These are phyloP conservation scores for Zygosaccharomyces kombuchaensis DNA, from an alignment of 805 yeast genomes.

Conservation along the genomic window DNA sequence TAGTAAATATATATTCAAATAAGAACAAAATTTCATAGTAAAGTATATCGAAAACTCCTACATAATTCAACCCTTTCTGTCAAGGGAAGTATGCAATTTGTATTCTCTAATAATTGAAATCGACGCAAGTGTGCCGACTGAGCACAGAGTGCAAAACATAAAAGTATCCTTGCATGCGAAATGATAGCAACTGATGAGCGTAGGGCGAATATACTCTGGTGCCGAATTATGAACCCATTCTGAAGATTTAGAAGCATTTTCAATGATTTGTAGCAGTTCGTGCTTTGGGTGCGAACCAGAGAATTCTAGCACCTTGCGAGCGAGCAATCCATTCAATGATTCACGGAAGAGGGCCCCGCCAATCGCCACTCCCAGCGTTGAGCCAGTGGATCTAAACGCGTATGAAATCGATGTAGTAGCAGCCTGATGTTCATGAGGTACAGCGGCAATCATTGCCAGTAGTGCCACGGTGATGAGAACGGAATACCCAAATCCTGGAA, in stretches of 20 bases:
- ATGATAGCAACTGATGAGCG: constrained; percentile 50
- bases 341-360: constrained; percentile 61
- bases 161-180: constrained; percentile 52
- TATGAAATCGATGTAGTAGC: constrained; percentile 86
- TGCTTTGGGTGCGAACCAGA: constrained; percentile 37
- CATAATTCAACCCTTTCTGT: constrained; percentile 31
- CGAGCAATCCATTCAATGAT: constrained; percentile 35
- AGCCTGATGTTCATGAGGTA: constrained; percentile 66
- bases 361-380: constrained; percentile 74
- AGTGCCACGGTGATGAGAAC: constrained; percentile 61
- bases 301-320: constrained; percentile 30
- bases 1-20: neutral
- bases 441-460: constrained; percentile 67
- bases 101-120: constrained; percentile 54
- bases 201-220: constrained; percentile 46
- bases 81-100: constrained; percentile 49
- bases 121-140: constrained; percentile 36
- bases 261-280: constrained; percentile 43
- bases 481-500: constrained; percentile 55
- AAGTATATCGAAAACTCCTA: neutral
- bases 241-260: constrained; percentile 52
- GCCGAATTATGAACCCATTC: constrained; percentile 49
- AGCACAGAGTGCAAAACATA: constrained; percentile 41
- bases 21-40: neutral
- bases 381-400: constrained; percentile 81